Evolutionary conservation across 2,329 filamentous ascomycete species (phyloP), one percentile per base, ranked within the genome.

Genomic region (Magnaporthiopsis poae): DNA sequence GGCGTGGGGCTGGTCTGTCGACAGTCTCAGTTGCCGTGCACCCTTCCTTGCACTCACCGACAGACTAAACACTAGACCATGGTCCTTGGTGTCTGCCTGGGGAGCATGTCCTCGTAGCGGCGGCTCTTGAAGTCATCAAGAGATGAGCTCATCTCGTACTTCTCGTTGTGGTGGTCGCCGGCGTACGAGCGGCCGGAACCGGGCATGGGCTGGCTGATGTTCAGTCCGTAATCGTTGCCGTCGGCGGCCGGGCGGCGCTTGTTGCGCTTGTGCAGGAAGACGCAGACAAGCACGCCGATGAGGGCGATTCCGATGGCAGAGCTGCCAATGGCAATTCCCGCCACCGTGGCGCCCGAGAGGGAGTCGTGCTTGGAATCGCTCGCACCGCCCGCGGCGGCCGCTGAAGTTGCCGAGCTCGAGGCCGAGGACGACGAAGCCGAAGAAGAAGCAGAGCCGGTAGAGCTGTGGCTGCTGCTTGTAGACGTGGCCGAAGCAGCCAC

Each of bases 41-140:
- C 46, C 46, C 27, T 62, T 18, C 61, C 13, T 39, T 18, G 18
- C 31, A 62, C 15, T 21, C 18, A 25, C 33, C 18, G 36, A 15
- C 25, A 36, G 35, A 31, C 31, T 31, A 31, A 7, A 31, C 31
- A 62, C 31, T 62, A 74, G 8, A 77, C 74, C 73, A 77, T 76
- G 25, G 72, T 71, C 66, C 78, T 76, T 13, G 84, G 84, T 62
- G 80, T 78, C 68, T 80, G 77, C 61, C 82, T 77, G 35, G 83
- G 83, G 29, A 83, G 71, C 82, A 86, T 83, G 69, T 86, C 84
- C 73, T 86, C 84, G 69, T 86, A 86, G 60, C 82, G 79, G 68
- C 81, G 79, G 3, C 82, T 79, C 68, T 80, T 80, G 71, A 81
- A 76, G 69, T 86, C 83, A 62, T 83, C 81, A 21, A 75, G 72